Base-by-base conservation (phyloP, 495 filamentous ascomycete species). In the Aspergillus leporis region DNA sequence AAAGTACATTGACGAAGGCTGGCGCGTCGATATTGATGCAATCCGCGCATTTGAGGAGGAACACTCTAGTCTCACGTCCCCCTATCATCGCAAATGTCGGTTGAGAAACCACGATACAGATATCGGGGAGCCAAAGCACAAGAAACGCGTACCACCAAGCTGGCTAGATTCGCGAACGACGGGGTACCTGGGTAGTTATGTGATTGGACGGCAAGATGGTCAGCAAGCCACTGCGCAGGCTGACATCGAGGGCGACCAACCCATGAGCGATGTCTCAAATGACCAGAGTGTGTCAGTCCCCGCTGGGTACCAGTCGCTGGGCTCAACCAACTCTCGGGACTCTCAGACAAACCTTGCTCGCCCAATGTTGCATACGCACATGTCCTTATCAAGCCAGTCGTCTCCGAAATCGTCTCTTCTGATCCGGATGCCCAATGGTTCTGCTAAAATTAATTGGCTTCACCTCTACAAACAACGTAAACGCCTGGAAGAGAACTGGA, bases 401-500 rank as follows among this genome's bases (percentile, higher is more conserved):
- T 67, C 70, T 32, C 43, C 70, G 4, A 67, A 66, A 43, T 70
- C 77, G 6, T 71, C 74, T 13, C 60, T 79, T 8, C 55, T 77
- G 7, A 60, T 69, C 5, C 66, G 71, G 31, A 65, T 65, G 55
- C 65, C 72, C 14, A 70, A 77, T 31, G 73, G 75, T 22, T 62
- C 65, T 6, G 64, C 64, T 5, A 74, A 73, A 47, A 53, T 80
- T 32, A 79, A 79, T 50, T 80, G 75, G 75, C 60, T 89, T 46
- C 88, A 95, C 66, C 79, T 98, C 3, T 98, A 94, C 71, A 93
- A 91, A 59, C 90, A 96, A 75, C 85, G 93, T 47, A 81, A 86
- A 57, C 81, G 87, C 25, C 78, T 98, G 22, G 94, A 98, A 70
- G 85, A 88, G 6, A 98, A 98, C 72, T 98, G 94, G 94, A 82